These are phyloP conservation scores for Colletotrichum scovillei DNA, from an alignment of 2,329 filamentous ascomycete species.

Conservation along the genomic window DNA sequence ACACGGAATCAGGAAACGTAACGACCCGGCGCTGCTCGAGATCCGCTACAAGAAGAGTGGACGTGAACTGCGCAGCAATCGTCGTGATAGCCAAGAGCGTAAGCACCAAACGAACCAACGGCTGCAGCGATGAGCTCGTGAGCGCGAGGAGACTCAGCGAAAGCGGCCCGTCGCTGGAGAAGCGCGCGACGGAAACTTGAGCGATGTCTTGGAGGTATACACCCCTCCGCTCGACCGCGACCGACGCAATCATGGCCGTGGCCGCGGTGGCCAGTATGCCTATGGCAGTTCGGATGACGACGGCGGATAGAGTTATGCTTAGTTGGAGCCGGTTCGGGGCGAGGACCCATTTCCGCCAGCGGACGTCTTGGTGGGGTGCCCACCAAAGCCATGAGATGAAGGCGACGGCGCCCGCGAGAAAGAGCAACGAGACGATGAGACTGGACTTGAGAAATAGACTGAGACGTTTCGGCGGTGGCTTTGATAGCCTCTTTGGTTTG, in stretches of 20 bases:
- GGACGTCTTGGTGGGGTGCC: background rate
- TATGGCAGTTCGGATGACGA: background rate
- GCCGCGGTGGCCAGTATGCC: background rate
- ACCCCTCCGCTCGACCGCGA: conserved; percentile 11
- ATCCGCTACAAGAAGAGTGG: conserved; percentile 1
- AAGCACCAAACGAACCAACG: background rate
- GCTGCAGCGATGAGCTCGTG: background rate
- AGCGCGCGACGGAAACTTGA: background rate
- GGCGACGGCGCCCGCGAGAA: background rate
- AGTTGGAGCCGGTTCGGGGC: background rate
- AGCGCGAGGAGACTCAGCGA: background rate
- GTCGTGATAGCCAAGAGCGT: conserved; percentile 1
- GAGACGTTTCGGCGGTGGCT: no score
- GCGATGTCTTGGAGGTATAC: background rate
- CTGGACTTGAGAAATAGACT: background rate
- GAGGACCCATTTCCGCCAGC: background rate
- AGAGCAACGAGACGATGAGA: background rate
- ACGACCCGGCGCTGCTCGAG: background rate
- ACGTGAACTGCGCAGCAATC: background rate
- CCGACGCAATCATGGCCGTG: conserved; percentile 17
- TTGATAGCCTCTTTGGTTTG: background rate
- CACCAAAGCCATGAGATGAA: conserved; percentile 4
- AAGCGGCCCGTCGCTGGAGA: background rate
- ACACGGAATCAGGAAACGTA: background rate
- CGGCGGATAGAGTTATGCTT: background rate